Percentiles rank a stretch among this genome's conserved stretches.
Conservation (phyloP, 352 stramenopile genomes). For the Phytopythium oedochilum region DNA sequence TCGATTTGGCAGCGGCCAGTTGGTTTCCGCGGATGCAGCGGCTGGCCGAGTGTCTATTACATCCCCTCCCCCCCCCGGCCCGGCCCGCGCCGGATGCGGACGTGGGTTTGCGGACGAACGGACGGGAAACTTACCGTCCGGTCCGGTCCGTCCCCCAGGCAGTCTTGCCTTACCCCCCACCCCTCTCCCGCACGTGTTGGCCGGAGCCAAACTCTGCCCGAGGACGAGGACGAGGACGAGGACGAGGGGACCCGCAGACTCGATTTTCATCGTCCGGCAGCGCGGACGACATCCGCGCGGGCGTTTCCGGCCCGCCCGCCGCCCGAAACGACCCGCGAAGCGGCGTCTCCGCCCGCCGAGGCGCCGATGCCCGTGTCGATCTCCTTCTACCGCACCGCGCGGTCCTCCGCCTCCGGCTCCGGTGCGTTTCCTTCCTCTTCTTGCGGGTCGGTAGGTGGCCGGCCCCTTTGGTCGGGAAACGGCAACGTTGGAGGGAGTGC, state of each 20-base stretch:
- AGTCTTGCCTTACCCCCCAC: not conserved
- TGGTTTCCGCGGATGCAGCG: too few species aligned
- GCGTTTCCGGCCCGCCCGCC: not conserved
- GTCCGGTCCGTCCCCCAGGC: too few species aligned
- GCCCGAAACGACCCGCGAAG: not conserved
- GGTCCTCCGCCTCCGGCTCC: not conserved
- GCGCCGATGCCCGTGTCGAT: slow-evolving; percentile 37
- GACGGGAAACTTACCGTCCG: too few species aligned
- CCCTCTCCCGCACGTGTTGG: not conserved
- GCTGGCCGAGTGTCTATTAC: too few species aligned
- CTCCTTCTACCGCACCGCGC: slow-evolving; percentile 30
- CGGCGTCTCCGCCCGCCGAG: not conserved
- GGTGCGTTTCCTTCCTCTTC: slow-evolving; percentile 5
- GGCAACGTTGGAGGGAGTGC: slow-evolving; percentile 12
- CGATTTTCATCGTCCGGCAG: not conserved
- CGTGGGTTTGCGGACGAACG: too few species aligned
- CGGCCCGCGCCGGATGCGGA: too few species aligned
- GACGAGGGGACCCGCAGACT: not conserved
- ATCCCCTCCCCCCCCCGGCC: too few species aligned
- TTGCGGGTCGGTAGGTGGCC: too few species aligned
- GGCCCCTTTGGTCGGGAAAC: not conserved
- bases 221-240: too few species aligned
- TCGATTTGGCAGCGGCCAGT: too few species aligned
- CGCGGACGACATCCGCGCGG: not conserved
- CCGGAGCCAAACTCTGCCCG: not conserved